A percentile compares a stretch with the other conserved stretches of the same genome.
Evolutionary conservation across 345 rosid genomes (phyloP).

Genomic region (Syzygium aromaticum): DNA sequence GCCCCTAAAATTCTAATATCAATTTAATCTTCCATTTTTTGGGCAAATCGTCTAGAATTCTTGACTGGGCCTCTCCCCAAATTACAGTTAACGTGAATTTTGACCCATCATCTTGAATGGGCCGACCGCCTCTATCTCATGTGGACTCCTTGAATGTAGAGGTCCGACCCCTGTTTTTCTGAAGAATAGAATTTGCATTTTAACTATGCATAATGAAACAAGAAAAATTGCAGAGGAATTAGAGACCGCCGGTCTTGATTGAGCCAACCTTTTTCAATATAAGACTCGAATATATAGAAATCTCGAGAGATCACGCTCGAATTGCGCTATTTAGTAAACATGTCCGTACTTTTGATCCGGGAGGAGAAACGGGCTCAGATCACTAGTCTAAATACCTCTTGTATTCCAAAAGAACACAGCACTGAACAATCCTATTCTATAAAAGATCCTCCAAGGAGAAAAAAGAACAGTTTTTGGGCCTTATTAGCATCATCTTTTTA

Average conservation of each 20-base stretch:
- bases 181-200: neutral
- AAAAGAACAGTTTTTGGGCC: neutral
- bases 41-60: neutral
- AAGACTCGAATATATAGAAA: neutral
- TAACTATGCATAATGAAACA: neutral
- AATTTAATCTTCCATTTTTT: neutral
- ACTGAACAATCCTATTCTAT: neutral
- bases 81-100: neutral
- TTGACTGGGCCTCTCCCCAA: neutral
- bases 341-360: neutral
- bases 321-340: neutral
- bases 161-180: neutral
- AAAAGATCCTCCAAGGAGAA: neutral
- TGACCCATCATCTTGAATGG: neutral
- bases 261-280: neutral
- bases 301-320: neutral
- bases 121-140: neutral
- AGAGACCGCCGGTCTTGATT: neutral
- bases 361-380: neutral
- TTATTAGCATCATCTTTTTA: neutral
- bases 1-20: neutral
- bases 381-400: neutral
- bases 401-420: neutral
- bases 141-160: neutral
- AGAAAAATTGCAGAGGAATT: neutral